phyloP scores from a whole-genome alignment of 805 yeast species.

The Sugiyamaella americana region DNA sequence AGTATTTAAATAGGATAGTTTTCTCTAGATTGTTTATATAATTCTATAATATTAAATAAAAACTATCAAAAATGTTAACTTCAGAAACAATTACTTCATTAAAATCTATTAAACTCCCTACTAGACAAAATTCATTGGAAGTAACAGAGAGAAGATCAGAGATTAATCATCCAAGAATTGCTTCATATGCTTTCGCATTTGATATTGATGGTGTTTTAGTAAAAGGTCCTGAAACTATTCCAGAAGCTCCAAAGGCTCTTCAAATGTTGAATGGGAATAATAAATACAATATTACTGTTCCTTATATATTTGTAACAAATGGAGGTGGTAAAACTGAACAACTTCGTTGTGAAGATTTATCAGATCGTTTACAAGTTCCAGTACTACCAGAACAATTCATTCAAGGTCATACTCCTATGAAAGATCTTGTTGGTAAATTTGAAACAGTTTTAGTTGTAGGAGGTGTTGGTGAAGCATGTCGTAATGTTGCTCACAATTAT shows the following conservation, averaged over 20 bases:
- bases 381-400: constrained; percentile 59
- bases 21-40: too few relatives aligned
- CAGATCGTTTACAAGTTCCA: constrained; percentile 42
- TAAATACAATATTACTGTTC: constrained; percentile 65
- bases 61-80: too few relatives aligned
- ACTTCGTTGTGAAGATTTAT: constrained; percentile 50
- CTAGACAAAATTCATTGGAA: constrained; percentile 11
- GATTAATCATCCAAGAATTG: constrained; percentile 20
- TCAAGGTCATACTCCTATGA: constrained; percentile 88
- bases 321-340: constrained; percentile 79
- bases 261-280: constrained; percentile 44
- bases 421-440: constrained; percentile 46
- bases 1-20: too few relatives aligned
- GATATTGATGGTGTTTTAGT: constrained; percentile 89
- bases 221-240: constrained; percentile 63
- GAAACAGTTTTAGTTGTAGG: constrained; percentile 75
- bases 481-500: constrained; percentile 65
- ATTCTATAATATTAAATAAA: too few relatives aligned
- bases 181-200: constrained; percentile 68
- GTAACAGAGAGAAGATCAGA: constrained; percentile 6
- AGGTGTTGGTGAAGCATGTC: constrained; percentile 64
- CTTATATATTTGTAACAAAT: constrained; percentile 77
- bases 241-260: constrained; percentile 60
- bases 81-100: too few relatives aligned
- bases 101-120: constrained; percentile 1